These are phyloP conservation scores for Syncephalastrum monosporum DNA, from an alignment of 371 early-diverging fungal genomes.

Conservation along the genomic window DNA sequence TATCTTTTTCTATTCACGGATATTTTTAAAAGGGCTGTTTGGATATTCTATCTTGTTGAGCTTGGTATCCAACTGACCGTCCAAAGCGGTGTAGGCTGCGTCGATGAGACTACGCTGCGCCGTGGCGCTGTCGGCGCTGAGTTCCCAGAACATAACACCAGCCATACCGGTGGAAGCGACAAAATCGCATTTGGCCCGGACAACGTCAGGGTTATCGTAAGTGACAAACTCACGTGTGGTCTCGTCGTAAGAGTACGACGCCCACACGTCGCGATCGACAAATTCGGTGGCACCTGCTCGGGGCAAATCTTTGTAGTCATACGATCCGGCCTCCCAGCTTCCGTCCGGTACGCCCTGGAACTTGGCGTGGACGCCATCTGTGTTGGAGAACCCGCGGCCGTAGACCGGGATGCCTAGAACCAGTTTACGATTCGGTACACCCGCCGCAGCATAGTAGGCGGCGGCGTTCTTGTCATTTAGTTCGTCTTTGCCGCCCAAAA, in stretches of 20 bases:
- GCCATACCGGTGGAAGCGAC: constrained; percentile 62
- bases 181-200: constrained; percentile 75
- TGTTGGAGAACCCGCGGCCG: constrained; percentile 84
- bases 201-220: constrained; percentile 74
- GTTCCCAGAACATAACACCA: constrained; percentile 89
- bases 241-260: constrained; percentile 76
- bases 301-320: constrained; percentile 75
- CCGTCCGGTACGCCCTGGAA: constrained; percentile 69
- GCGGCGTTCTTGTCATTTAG: constrained; percentile 69
- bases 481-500: constrained; percentile 55
- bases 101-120: constrained; percentile 39
- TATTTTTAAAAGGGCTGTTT: too few species aligned
- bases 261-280: constrained; percentile 67
- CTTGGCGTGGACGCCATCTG: constrained; percentile 58
- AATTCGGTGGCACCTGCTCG: constrained; percentile 61
- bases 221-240: constrained; percentile 67
- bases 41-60: too few species aligned
- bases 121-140: constrained; percentile 54
- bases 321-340: constrained; percentile 84
- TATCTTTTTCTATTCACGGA: too few species aligned
- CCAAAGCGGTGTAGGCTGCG: constrained; percentile 36
- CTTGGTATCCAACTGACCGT: constrained; percentile 31
- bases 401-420: constrained; percentile 83
- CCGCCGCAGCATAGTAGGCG: constrained; percentile 60
- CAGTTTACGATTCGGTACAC: constrained; percentile 77